These are phyloP conservation scores for Nothophaeocryptopus gaeumannii DNA, from an alignment of 2,329 filamentous ascomycete species.

Conservation along the genomic window DNA sequence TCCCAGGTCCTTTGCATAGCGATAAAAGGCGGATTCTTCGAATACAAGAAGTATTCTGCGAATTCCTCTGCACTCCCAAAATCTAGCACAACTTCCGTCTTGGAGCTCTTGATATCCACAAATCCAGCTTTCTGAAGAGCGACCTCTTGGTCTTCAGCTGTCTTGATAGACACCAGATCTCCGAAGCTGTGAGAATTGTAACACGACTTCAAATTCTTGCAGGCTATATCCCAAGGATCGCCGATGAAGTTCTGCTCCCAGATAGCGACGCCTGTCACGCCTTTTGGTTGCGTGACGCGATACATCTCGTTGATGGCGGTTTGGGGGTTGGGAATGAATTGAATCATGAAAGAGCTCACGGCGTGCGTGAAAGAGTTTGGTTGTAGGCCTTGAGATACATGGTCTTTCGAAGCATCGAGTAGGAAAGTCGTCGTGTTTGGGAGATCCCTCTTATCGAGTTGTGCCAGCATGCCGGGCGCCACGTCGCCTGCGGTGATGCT, in stretches of 20 bases:
- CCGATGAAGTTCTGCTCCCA: slow-evolving; percentile 1
- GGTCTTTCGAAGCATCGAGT: slow-evolving; percentile 9
- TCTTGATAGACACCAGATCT: neutral
- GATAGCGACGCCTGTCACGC: slow-evolving; percentile 1
- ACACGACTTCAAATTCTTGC: slow-evolving; percentile 6
- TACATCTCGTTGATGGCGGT: neutral
- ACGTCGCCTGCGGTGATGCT: slow-evolving; percentile 8
- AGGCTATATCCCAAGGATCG: slow-evolving; percentile 8
- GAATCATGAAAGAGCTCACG: slow-evolving; percentile 11
- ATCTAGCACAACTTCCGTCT: slow-evolving; percentile 3
- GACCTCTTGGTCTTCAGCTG: slow-evolving; percentile 5
- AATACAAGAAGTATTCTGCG: slow-evolving; percentile 9
- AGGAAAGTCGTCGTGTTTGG: slow-evolving; percentile 1
- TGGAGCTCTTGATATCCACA: slow-evolving; percentile 3
- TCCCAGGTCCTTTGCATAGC: slow-evolving; percentile 9
- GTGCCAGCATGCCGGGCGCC: slow-evolving; percentile 7
- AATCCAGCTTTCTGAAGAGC: slow-evolving; percentile 7
- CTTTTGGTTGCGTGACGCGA: neutral
- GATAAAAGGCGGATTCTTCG: slow-evolving; percentile 10
- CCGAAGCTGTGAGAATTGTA: neutral
- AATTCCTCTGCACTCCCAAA: slow-evolving; percentile 13
- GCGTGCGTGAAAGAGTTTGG: slow-evolving; percentile 4
- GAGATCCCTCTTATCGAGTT: slow-evolving; percentile 1
- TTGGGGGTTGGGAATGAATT: slow-evolving; percentile 6
- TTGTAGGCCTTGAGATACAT: slow-evolving; percentile 5